These are phyloP conservation scores for Puccinia novopanici DNA, from an alignment of 1,284 basidiomycete species.

Conservation along the genomic window DNA sequence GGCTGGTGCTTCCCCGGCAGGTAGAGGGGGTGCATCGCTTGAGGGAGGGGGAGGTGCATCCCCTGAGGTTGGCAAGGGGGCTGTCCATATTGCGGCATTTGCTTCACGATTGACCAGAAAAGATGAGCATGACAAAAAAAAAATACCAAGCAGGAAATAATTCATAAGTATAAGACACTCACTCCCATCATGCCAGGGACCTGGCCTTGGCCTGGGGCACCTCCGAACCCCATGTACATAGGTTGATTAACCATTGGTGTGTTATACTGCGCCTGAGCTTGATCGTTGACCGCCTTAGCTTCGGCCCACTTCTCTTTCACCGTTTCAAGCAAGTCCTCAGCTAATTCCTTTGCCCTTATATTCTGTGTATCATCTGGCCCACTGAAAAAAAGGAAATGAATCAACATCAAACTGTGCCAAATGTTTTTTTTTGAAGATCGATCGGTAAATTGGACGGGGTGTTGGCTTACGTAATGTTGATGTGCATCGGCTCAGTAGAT, in stretches of 20 bases:
- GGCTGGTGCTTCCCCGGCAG: conserved; percentile 62
- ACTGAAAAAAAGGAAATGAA: conserved; percentile 60
- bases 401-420: no score
- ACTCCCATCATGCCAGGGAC: conserved; percentile 36
- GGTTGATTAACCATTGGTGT: conserved; percentile 44
- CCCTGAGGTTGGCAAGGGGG: conserved; percentile 35
- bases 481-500: conserved; percentile 87
- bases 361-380: conserved; percentile 87
- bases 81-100: conserved; percentile 54
- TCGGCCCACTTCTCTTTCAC: conserved; percentile 83
- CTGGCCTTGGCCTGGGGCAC: conserved; percentile 19
- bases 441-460: background rate
- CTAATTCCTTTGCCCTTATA: conserved; percentile 78
- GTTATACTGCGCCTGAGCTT: conserved; percentile 57
- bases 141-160: no score
- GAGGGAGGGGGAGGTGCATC: conserved; percentile 65
- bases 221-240: conserved; percentile 50
- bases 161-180: background rate
- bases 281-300: conserved; percentile 61
- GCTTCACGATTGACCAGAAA: conserved; percentile 52
- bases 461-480: conserved; percentile 76
- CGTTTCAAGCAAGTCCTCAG: conserved; percentile 83
- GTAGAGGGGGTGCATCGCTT: conserved; percentile 65
- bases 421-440: no score
- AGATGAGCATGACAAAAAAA: no score